Base-by-base conservation (phyloP, 495 filamentous ascomycete species). In the Aspergillus ostianus region DNA sequence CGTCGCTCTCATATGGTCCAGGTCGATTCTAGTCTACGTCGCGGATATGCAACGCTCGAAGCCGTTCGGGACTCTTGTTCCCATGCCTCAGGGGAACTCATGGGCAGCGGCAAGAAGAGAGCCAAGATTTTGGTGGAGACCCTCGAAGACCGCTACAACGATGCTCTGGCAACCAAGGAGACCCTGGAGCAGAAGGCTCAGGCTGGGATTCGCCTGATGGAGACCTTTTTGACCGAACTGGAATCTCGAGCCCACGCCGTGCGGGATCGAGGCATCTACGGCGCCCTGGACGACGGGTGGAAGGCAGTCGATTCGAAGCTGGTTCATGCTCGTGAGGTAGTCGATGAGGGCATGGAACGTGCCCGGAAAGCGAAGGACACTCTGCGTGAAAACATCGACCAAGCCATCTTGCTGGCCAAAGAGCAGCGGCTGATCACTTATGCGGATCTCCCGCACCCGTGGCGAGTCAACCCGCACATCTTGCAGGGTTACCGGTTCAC, bases 401-500 rank as follows among this genome's bases (percentile, higher is more conserved):
- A 78, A 19, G 93, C 93, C 21, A 86, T 97, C 61, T 64, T 81
- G 29, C 85, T 88, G 30, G 94, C 95, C 15, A 81, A 87, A 55
- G 88, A 96, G 69, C 79, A 89, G 36, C 90, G 93, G 21, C 76
- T 97, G 30, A 90, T 99, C 64, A 83, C 83, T 46, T 98, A 97
- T 73, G 85, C 92, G 30, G 91, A 97, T 56, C 82, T 99, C 2
- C 94, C 94, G 6, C 77, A 91, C 13, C 94, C 94, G 2, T 99
- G 94, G 94, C 84, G 89, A 50, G 85, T 97, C 57, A 99, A 99
- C 73, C 92, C 93, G 6, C 90, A 98, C 74, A 98, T 99, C 70
- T 76, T 85, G 21, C 81, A 79, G 12, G 94, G 94, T 36, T 99
- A 99, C 69, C 93, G 94, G 44, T 99, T 99, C 77, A 89, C 84